A percentile compares a stretch with the other conserved stretches of the same genome.
Evolutionary conservation across 306 rosid genomes (phyloP).

Genomic region (Datisca glomerata): DNA sequence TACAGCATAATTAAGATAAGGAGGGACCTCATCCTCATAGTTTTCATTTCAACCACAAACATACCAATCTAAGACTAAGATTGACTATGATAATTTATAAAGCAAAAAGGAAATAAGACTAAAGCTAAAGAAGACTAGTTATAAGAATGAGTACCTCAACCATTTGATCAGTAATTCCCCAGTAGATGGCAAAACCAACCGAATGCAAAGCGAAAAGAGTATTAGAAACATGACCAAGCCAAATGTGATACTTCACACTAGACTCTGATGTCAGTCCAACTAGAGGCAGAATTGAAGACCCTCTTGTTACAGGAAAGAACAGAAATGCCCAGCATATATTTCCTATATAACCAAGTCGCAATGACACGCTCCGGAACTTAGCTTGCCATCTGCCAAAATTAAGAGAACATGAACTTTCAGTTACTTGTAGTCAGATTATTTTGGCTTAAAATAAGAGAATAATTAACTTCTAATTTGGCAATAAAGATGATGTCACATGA

Average conservation of each 20-base stretch:
- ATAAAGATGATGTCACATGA: neutral
- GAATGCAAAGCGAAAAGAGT: slow-evolving; percentile 42
- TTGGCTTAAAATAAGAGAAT: neutral
- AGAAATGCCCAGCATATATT: slow-evolving; percentile 66
- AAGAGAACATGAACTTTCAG: neutral
- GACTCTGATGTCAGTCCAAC: slow-evolving; percentile 59
- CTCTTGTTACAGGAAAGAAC: slow-evolving; percentile 63
- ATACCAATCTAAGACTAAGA: too few relatives aligned
- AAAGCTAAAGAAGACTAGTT: too few relatives aligned
- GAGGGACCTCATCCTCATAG: too few relatives aligned
- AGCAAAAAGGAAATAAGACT: too few relatives aligned
- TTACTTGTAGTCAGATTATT: neutral
- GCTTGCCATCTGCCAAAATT: slow-evolving; percentile 43
- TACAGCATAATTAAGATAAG: too few relatives aligned
- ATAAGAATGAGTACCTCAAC: too few relatives aligned
- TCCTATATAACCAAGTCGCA: slow-evolving; percentile 58
- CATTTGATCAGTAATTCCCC: slow-evolving; percentile 48
- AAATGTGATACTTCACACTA: slow-evolving; percentile 51
- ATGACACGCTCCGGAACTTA: slow-evolving; percentile 52
- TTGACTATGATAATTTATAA: too few relatives aligned
- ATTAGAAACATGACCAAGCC: slow-evolving; percentile 63
- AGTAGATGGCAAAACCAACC: slow-evolving; percentile 47
- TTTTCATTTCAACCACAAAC: too few relatives aligned
- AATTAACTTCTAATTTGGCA: too few relatives aligned
- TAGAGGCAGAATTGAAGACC: slow-evolving; percentile 49